Evolutionary conservation across 2,329 filamentous ascomycete species (phyloP).

Genomic region (Parastagonospora nodorum): DNA sequence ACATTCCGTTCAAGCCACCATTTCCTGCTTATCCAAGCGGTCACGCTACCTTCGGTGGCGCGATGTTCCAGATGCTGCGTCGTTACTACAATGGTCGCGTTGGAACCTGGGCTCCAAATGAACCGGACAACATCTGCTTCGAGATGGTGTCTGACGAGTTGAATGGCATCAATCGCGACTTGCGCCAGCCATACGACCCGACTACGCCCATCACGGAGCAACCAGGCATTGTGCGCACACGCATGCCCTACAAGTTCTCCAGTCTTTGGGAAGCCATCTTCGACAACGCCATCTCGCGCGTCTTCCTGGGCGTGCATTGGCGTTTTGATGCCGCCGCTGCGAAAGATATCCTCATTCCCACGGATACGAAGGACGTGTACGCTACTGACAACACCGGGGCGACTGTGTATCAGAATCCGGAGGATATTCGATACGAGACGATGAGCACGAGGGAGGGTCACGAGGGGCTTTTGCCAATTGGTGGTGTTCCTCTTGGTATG

Average conservation of each 20-base stretch:
- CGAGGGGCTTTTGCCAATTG: constrained; percentile 11
- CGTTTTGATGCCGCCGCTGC: constrained; percentile 33
- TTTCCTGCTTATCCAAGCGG: constrained; percentile 35
- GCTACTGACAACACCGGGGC: constrained; percentile 12
- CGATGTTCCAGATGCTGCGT: constrained; percentile 27
- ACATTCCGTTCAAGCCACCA: constrained; percentile 29
- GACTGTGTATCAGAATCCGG: constrained; percentile 12
- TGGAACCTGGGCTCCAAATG: constrained; percentile 19
- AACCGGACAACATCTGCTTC: constrained; percentile 28
- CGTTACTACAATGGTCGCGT: constrained; percentile 32
- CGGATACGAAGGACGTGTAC: constrained; percentile 12
- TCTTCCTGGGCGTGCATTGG: constrained; percentile 37
- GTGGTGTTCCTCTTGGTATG: constrained; percentile 17
- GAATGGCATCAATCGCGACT: constrained; percentile 30
- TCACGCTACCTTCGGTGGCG: constrained; percentile 32
- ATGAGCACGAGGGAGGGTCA: constrained; percentile 11
- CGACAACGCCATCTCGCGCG: constrained; percentile 32
- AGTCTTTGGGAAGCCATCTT: constrained; percentile 35
- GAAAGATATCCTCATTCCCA: constrained; percentile 20
- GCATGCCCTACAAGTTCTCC: constrained; percentile 19
- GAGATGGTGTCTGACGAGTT: constrained; percentile 28
- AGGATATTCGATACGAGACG: constrained; percentile 14
- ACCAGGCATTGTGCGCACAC: constrained; percentile 30
- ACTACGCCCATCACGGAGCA: constrained; percentile 26
- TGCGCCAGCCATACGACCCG: constrained; percentile 29